These are phyloP conservation scores for Wilhelminamyces savonicus DNA, from an alignment of 805 yeast genomes.

Conservation along the genomic window DNA sequence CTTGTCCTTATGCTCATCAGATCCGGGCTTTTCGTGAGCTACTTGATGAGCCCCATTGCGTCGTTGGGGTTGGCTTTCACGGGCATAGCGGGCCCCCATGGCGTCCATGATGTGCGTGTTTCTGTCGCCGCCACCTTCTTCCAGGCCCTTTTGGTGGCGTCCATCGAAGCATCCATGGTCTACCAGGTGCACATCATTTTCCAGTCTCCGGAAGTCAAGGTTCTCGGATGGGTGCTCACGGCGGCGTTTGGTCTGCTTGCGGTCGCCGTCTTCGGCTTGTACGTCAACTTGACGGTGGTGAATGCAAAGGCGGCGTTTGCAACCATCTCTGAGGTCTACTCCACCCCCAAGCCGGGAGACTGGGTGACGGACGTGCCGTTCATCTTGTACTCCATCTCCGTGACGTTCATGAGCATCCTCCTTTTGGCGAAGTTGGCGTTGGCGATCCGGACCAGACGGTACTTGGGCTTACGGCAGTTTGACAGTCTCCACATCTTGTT, in stretches of 20 bases:
- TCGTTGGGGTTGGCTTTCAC: constrained; percentile 40
- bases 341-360: constrained; percentile 2
- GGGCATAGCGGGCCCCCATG: constrained; percentile 18
- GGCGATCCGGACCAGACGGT: constrained; percentile 70
- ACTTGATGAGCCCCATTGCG: constrained; percentile 47
- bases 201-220: constrained; percentile 45
- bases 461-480: constrained; percentile 75
- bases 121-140: constrained; percentile 60
- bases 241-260: constrained; percentile 39
- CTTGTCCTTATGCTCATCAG: constrained; percentile 53
- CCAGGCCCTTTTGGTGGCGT: constrained; percentile 51
- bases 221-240: constrained; percentile 34
- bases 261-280: constrained; percentile 50
- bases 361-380: constrained; percentile 49
- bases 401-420: constrained; percentile 55
- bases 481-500: constrained; percentile 74
- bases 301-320: constrained; percentile 22
- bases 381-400: constrained; percentile 63
- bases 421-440: constrained; percentile 56
- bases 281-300: constrained; percentile 46
- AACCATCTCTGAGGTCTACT: constrained; percentile 9
- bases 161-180: constrained; percentile 60
- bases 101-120: constrained; percentile 27
- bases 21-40: constrained; percentile 52
- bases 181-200: constrained; percentile 72